Evolutionary conservation across 179 eudicot genomes (phyloP).

Genomic region (Amaranthus tricolor): DNA sequence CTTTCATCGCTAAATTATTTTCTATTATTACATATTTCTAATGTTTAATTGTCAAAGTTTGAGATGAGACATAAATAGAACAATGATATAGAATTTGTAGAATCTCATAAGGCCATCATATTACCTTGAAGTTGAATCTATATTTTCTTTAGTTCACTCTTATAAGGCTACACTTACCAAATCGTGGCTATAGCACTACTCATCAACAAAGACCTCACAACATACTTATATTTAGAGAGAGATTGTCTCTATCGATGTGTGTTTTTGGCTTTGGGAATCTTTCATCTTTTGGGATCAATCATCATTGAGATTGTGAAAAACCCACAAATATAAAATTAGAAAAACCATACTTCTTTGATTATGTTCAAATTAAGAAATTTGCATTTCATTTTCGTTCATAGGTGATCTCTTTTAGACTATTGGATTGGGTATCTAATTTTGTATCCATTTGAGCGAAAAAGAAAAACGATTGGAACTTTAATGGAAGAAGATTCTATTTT

Average conservation of each 20-base stretch:
- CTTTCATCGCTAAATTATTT: too few species aligned
- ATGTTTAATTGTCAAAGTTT: too few species aligned
- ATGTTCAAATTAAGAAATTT: not conserved
- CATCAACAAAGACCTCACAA: not conserved
- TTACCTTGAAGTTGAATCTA: constrained; percentile 1
- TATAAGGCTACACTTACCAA: not conserved
- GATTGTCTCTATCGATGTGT: not conserved
- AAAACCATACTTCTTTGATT: constrained; percentile 8
- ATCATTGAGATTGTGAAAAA: constrained; percentile 22
- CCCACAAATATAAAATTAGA: constrained; percentile 12
- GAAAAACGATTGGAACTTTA: constrained; percentile 7
- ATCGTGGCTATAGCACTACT: not conserved
- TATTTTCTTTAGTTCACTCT: not conserved
- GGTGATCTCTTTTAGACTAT: not conserved
- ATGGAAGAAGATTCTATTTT: constrained; percentile 2
- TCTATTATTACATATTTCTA: too few species aligned
- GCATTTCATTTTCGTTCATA: not conserved
- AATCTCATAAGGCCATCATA: not conserved
- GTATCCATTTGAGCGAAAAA: constrained; percentile 11
- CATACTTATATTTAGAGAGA: not conserved
- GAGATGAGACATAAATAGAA: too few species aligned
- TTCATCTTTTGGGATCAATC: constrained; percentile 18
- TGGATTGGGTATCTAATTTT: constrained; percentile 6
- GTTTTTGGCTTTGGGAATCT: constrained; percentile 20
- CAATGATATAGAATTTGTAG: too few species aligned